phyloP scores from a whole-genome alignment of 441 rosid species.

The Corymbia calophylla region DNA sequence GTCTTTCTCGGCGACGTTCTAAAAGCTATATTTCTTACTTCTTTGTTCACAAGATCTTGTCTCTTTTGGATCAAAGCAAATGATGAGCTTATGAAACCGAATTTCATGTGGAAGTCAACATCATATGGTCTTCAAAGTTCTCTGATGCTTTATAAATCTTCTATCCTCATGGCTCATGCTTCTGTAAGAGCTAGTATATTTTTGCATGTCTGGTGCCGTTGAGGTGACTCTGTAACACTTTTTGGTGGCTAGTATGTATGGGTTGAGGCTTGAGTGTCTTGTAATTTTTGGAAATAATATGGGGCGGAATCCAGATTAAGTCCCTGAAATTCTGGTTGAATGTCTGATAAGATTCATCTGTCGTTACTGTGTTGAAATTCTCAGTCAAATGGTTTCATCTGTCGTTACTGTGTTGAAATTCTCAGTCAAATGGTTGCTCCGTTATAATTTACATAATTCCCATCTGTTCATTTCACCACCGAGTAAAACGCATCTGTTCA shows the following conservation, averaged over 20 bases:
- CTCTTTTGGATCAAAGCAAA: background rate
- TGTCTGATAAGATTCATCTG: background rate
- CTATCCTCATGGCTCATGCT: background rate
- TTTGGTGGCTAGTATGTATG: background rate
- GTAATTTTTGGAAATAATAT: background rate
- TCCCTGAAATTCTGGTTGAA: background rate
- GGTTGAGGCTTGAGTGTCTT: background rate
- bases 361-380: background rate
- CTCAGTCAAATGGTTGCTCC: no score
- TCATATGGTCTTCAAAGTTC: background rate
- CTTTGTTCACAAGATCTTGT: background rate
- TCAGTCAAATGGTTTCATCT: background rate
- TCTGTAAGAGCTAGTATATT: background rate
- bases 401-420: no score
- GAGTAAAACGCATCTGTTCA: background rate
- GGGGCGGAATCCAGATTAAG: background rate
- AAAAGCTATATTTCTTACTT: background rate
- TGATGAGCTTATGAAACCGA: background rate
- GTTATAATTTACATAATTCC: background rate
- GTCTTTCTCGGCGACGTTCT: background rate
- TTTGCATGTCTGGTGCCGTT: background rate
- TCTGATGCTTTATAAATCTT: background rate
- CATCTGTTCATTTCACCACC: background rate
- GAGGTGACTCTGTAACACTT: background rate
- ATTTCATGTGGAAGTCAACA: background rate